Evolutionary conservation across 1,139 yeast genomes (phyloP), one percentile per base, ranked within the genome.

Genomic region (Sugiyamaella japonica): DNA sequence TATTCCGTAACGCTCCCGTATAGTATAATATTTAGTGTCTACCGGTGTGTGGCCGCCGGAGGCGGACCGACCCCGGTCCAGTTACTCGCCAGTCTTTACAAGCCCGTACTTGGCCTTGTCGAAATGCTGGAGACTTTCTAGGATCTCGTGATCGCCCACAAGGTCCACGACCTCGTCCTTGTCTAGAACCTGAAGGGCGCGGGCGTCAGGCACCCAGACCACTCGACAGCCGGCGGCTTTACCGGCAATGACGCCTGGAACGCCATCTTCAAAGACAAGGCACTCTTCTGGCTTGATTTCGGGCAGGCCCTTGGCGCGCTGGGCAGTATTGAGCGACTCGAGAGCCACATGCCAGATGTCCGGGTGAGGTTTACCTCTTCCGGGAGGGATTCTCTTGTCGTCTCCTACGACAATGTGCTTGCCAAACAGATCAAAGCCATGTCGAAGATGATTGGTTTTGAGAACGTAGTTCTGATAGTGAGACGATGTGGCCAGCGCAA

Each of bases 401-500:
- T 93, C 98, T 4, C 98, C 98, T 1, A 91, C 86, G 17, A 93
- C 86, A 20, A 88, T 75, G 59, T 84, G 89, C 13, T 77, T 76
- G 7, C 81, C 82, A 66, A 93, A 93, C 44, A 79, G 67, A 4
- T 78, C 77, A 62, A 89, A 86, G 1, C 84, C 82, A 9, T 81
- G 75, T 37, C 75, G 70, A 53, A 89, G 75, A 67, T 88, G 93
- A 5, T 69, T 72, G 0, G 97, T 89, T 69, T 93, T 93, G 55
- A 81, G 73, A 25, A 76, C 69, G 66, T 74, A 90, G 64, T 86
- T 89, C 41, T 70, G 66, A 25, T 67, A 71, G 62, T 81, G 80
- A 1, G 97, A 89, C 8, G 96, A 87, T 1, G 98, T 91, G n/a
- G 97, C 97, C 53, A 93, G 77, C 0, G 96, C 97, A 60, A 90